phyloP scores from a whole-genome alignment of 1,284 basidiomycete genomes.

The Ceratobasidium sp. region DNA sequence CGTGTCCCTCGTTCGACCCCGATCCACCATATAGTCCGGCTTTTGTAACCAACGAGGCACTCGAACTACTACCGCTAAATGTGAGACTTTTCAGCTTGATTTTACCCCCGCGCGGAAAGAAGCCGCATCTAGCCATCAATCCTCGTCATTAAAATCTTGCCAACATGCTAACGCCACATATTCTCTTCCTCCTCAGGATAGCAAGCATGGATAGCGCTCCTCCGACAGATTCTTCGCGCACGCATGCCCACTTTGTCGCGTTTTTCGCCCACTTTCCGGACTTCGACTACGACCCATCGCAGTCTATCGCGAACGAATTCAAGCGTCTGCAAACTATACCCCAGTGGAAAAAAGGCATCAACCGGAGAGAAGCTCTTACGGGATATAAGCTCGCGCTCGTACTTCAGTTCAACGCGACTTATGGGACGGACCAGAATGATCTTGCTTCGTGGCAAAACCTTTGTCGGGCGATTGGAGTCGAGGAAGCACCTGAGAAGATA shows the following conservation, averaged over 20 bases:
- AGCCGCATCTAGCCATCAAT: not conserved
- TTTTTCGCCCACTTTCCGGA: constrained; percentile 20
- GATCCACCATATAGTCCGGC: no score
- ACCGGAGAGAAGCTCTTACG: not conserved
- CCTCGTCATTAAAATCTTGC: no score
- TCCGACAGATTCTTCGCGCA: not conserved
- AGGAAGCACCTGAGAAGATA: not conserved
- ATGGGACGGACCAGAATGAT: constrained; percentile 34
- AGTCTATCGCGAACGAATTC: constrained; percentile 11
- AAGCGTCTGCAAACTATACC: constrained; percentile 2
- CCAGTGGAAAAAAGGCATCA: not conserved
- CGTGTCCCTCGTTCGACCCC: not conserved
- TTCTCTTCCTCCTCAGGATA: not conserved
- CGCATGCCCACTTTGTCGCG: constrained; percentile 19
- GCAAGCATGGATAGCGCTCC: not conserved
- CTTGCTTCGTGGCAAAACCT: constrained; percentile 26
- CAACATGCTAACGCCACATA: not conserved
- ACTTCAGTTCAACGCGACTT: constrained; percentile 22
- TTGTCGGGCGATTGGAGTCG: constrained; percentile 6
- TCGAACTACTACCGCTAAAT: no score
- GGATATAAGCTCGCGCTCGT: not conserved
- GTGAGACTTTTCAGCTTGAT: no score
- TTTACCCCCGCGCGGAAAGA: not conserved
- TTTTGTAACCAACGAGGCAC: no score
- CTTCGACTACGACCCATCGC: constrained; percentile 19